Evolutionary conservation across 345 rosid genomes (phyloP).

Genomic region (Limnanthes douglasii): DNA sequence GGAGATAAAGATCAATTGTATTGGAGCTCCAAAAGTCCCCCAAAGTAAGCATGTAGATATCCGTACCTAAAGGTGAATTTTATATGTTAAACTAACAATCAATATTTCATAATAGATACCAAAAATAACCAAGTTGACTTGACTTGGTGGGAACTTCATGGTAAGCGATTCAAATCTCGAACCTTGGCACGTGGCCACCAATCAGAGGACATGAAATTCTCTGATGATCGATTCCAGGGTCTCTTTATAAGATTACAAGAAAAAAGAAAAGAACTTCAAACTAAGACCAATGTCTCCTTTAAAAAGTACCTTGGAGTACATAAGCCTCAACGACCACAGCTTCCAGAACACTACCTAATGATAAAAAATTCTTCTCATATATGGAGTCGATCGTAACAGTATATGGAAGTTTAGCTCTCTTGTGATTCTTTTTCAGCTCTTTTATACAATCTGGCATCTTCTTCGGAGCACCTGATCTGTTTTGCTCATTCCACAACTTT

Average conservation of each 20-base stretch:
- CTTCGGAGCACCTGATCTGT: slow-evolving; percentile 34
- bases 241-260: too few relatives aligned
- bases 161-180: too few relatives aligned
- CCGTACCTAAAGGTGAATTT: slow-evolving; percentile 40
- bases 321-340: slow-evolving; percentile 50
- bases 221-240: too few relatives aligned
- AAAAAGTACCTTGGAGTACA: slow-evolving; percentile 76
- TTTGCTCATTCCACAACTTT: slow-evolving; percentile 82
- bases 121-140: slow-evolving; percentile 3
- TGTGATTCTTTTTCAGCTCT: slow-evolving; percentile 47
- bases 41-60: slow-evolving; percentile 77
- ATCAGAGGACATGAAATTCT: too few relatives aligned
- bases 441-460: slow-evolving; percentile 50
- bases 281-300: too few relatives aligned
- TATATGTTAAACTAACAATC: slow-evolving; percentile 1
- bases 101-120: not conserved
- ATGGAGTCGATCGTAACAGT: slow-evolving; percentile 68
- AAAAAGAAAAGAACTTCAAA: too few relatives aligned
- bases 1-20: slow-evolving; percentile 83
- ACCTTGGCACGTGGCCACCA: too few relatives aligned
- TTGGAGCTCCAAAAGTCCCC: slow-evolving; percentile 97
- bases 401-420: slow-evolving; percentile 53
- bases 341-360: slow-evolving; percentile 59
- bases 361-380: slow-evolving; percentile 71
- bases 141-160: not conserved